Evolutionary conservation across 768 basidiomycete species (phyloP), one percentile per base, ranked within the genome.

Genomic region (Pholiota conissans): DNA sequence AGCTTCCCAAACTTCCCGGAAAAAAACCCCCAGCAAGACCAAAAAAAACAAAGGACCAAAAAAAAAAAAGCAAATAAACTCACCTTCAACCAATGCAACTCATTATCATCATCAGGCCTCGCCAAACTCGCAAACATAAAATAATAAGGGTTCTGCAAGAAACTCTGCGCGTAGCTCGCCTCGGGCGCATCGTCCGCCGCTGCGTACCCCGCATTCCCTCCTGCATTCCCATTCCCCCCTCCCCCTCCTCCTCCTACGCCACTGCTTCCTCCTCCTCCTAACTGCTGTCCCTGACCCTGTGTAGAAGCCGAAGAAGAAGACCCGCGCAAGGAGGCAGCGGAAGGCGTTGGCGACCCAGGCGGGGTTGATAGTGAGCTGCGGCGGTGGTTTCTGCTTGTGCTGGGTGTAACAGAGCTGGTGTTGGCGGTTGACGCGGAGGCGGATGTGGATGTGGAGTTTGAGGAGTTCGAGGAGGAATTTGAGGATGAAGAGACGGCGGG

Each of bases 81-180:
- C 52, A 87, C 87, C 79, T 93, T 82, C 13, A 82, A 67, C 84
- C 92, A 90, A 66, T 97, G 95, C 42, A 96, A 71, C 71, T 96
- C 94, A 11, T 88, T 82, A 63, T 95, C 92, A 60, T 91, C 89
- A 64, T 95, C 93, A 0, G 91, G 91, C 64, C 93, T 87, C 1
- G 93, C 93, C 37, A 95, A 81, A 66, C 86, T 87, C 24, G 94
- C 93, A 65, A 93, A 95, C 91, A 95, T 95, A 72, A 96, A 95
- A 70, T 94, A 96, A 70, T 95, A 95, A 0, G 94, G 94, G 64
- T 95, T 93, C 69, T 94, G 92, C 16, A 93, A 80, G 69, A 86
- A 93, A 20, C 78, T 82, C 55, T 84, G 79, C 0, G 81, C 76
- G 67, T 86, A 80, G 56, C 75, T 74, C 3, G 69, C 67, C 27